These are phyloP conservation scores for Arabis alpina DNA, from an alignment of 345 rosid genomes.

Conservation along the genomic window DNA sequence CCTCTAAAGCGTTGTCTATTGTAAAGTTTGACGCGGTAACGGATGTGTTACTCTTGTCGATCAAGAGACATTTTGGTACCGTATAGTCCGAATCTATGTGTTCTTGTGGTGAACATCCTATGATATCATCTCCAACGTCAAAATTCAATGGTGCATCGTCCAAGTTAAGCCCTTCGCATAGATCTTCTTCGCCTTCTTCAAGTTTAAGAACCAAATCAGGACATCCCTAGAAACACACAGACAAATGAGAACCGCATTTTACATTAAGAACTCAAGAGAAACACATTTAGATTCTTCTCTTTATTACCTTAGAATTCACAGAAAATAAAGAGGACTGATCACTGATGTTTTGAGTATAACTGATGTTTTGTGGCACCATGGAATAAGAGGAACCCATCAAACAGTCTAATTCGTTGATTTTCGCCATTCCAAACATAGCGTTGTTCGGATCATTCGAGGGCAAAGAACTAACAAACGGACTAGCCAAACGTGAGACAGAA, in stretches of 20 bases:
- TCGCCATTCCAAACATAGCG: conserved; percentile 41
- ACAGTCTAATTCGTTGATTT: conserved; percentile 23
- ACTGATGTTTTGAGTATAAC: conserved; percentile 39
- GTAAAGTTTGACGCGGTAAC: conserved; percentile 34
- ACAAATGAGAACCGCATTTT: conserved; percentile 1
- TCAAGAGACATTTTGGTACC: conserved; percentile 48
- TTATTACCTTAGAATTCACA: conserved; percentile 43
- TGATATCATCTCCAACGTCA: conserved; percentile 56
- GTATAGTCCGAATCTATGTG: conserved; percentile 45
- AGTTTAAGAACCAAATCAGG: conserved; percentile 31
- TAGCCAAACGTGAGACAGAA: conserved; percentile 39
- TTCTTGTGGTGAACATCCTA: conserved; percentile 46
- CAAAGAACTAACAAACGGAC: conserved; percentile 32
- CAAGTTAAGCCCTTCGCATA: conserved; percentile 58
- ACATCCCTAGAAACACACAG: conserved; percentile 18
- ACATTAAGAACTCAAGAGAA: conserved; percentile 14
- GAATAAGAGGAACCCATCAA: conserved; percentile 38
- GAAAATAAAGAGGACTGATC: conserved; percentile 52
- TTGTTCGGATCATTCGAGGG: conserved; percentile 40
- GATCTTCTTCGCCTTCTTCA: conserved; percentile 52
- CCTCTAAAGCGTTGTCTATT: conserved; percentile 31
- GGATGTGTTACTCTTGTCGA: conserved; percentile 30
- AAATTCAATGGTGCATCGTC: conserved; percentile 57
- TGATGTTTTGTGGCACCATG: conserved; percentile 26
- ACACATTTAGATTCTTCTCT: not conserved